These are phyloP conservation scores for Fusarium hostae DNA, from an alignment of 2,329 filamentous ascomycete species.

Conservation along the genomic window DNA sequence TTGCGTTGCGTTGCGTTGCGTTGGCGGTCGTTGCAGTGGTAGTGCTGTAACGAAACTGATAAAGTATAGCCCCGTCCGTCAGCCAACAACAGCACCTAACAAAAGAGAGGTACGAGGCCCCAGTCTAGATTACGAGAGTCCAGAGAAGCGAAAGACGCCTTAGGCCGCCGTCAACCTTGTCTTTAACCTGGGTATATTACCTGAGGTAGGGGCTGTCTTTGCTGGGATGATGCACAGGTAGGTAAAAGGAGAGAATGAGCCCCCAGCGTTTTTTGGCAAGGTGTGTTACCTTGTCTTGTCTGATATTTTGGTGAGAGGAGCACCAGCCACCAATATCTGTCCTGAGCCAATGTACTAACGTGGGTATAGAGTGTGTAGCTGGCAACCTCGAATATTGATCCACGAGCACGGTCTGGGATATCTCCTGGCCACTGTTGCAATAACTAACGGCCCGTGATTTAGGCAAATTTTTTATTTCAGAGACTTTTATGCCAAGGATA, in stretches of 20 bases:
- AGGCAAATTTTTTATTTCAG: background rate
- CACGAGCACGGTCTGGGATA: background rate
- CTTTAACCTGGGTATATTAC: conserved; percentile 19
- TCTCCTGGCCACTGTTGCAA: background rate
- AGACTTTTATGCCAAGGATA: background rate
- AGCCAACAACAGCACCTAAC: conserved; percentile 10
- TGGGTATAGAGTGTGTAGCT: background rate
- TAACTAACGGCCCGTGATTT: background rate
- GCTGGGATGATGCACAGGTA: conserved; percentile 31
- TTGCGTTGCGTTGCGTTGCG: conserved; percentile 2
- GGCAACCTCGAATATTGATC: background rate
- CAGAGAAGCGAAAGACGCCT: conserved; percentile 30
- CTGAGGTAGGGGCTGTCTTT: background rate
- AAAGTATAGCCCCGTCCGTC: conserved; percentile 6
- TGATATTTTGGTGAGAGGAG: conserved; percentile 20
- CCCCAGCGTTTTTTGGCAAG: conserved; percentile 12
- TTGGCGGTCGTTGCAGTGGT: background rate
- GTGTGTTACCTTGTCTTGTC: conserved; percentile 10
- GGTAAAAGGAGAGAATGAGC: conserved; percentile 31
- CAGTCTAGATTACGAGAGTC: conserved; percentile 33
- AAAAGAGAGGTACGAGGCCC: conserved; percentile 26
- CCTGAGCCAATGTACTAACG: background rate
- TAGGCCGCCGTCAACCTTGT: conserved; percentile 36
- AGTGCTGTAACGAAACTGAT: conserved; percentile 15
- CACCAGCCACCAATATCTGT: conserved; percentile 16